A percentile compares a stretch with the other conserved stretches of the same genome.
phyloP scores from a whole-genome alignment of 2,329 filamentous ascomycete genomes.

The Epichloe uncinata region DNA sequence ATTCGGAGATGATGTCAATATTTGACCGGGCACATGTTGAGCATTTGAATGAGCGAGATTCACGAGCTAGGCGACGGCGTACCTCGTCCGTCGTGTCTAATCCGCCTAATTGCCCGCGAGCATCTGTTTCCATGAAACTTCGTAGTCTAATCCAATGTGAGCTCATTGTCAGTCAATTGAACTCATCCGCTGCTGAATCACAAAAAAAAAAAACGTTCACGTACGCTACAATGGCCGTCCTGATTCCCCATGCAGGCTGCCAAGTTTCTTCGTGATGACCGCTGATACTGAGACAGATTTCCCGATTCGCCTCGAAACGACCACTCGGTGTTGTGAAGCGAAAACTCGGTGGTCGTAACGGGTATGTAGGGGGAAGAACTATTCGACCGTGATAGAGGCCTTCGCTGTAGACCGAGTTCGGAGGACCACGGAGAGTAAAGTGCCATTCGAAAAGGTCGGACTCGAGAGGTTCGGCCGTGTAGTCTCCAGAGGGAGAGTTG shows the following conservation, averaged over 20 bases:
- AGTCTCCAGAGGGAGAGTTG: constrained; percentile 62
- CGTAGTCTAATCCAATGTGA: constrained; percentile 39
- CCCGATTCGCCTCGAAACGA: constrained; percentile 88
- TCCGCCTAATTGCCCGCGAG: constrained; percentile 78
- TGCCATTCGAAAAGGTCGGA: constrained; percentile 96
- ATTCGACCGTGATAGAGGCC: constrained; percentile 96
- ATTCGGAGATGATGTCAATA: constrained; percentile 58
- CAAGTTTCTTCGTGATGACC: constrained; percentile 97
- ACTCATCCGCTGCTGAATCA: too few relatives aligned
- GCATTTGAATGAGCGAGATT: constrained; percentile 57
- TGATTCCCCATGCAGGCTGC: constrained; percentile 95
- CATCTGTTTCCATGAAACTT: constrained; percentile 86
- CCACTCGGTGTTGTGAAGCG: constrained; percentile 87
- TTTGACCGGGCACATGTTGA: constrained; percentile 57
- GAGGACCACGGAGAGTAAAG: constrained; percentile 88
- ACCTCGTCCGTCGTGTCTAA: constrained; percentile 61
- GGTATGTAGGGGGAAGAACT: constrained; percentile 79
- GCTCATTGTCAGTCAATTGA: neutral
- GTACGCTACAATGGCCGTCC: constrained; percentile 64
- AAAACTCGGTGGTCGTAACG: constrained; percentile 85
- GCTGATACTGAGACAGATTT: constrained; percentile 89
- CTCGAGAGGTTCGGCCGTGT: constrained; percentile 74
- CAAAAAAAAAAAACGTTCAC: too few relatives aligned
- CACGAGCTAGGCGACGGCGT: constrained; percentile 53
- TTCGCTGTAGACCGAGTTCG: constrained; percentile 60